Evolutionary conservation across 2,329 filamentous ascomycete species (phyloP).

Genomic region (Claviceps pusilla): DNA sequence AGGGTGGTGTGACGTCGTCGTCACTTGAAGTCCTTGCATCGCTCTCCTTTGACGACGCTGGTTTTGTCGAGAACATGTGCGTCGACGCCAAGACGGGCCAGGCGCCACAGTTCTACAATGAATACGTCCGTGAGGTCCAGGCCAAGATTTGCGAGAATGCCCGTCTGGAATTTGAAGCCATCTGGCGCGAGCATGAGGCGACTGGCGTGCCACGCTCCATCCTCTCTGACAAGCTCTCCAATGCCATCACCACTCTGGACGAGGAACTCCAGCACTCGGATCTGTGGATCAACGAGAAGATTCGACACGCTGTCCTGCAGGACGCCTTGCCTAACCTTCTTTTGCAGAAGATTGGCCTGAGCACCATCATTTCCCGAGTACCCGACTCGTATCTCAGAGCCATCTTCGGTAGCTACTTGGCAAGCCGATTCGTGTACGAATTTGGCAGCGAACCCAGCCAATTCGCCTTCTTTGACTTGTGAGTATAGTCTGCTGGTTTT

Average conservation of each 20-base stretch:
- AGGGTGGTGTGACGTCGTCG: conserved; percentile 93
- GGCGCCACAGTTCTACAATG: conserved; percentile 78
- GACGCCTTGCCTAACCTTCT: conserved; percentile 79
- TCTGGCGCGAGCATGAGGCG: conserved; percentile 84
- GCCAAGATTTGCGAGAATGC: conserved; percentile 83
- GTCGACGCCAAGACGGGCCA: conserved; percentile 51
- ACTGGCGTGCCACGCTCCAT: conserved; percentile 68
- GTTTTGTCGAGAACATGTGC: conserved; percentile 91
- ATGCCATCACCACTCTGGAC: conserved; percentile 90
- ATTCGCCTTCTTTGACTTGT: conserved; percentile 98
- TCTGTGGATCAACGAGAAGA: conserved; percentile 69
- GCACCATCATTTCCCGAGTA: conserved; percentile 73
- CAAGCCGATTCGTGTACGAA: conserved; percentile 90
- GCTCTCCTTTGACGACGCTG: conserved; percentile 79
- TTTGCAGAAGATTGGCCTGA: conserved; percentile 77
- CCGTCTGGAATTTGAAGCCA: conserved; percentile 86
- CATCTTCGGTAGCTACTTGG: conserved; percentile 92
- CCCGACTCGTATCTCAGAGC: conserved; percentile 83
- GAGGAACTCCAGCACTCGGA: conserved; percentile 91
- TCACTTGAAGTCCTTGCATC: conserved; percentile 92
- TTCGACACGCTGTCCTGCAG: conserved; percentile 61
- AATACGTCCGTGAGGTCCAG: conserved; percentile 86
- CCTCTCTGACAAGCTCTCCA: conserved; percentile 79
- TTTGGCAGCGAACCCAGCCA: conserved; percentile 86
- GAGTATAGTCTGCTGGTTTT: conserved; percentile 32